A percentile compares a stretch with the other conserved stretches of the same genome.
These are phyloP conservation scores for Marchantia polymorpha DNA, from an alignment of 225 moss, liverwort and hornwort genomes.

Conservation along the genomic window DNA sequence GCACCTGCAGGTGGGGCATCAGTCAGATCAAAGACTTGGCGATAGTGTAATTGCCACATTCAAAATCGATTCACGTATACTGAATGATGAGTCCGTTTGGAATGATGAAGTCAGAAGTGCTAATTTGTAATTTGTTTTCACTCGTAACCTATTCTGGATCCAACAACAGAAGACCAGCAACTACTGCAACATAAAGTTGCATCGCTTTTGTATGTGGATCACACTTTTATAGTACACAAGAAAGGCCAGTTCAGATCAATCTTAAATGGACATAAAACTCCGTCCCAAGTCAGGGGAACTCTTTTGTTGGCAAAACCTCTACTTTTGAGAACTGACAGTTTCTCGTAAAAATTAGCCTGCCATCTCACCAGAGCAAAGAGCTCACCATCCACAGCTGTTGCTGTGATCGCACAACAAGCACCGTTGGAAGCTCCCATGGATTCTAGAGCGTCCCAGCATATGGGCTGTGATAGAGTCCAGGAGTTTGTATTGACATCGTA, in stretches of 20 bases:
- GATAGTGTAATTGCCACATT: no score
- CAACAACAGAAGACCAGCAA: no score
- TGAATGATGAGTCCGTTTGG: no score
- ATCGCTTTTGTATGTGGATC: background rate
- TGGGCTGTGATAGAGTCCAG: constrained; percentile 11
- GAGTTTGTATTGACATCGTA: constrained; percentile 20
- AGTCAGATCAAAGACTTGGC: no score
- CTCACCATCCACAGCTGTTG: constrained; percentile 14
- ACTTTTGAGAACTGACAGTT: constrained; percentile 15
- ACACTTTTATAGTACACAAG: constrained; percentile 8
- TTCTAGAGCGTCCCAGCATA: constrained; percentile 16
- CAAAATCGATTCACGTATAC: no score
- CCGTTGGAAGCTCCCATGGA: constrained; percentile 7
- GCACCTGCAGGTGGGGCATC: no score
- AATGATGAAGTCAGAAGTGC: no score
- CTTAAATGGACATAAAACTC: constrained; percentile 18
- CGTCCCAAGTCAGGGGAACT: constrained; percentile 14
- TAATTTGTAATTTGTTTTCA: no score
- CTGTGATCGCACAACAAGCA: constrained; percentile 14
- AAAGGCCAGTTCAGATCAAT: constrained; percentile 26
- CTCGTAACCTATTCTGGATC: no score
- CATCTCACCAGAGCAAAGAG: constrained; percentile 14
- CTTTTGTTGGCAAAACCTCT: constrained; percentile 13
- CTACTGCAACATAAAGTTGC: no score
- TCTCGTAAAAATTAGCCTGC: constrained; percentile 11